Base-by-base conservation (phyloP, 2,329 filamentous ascomycete species). In the Hypocreales sp. region DNA sequence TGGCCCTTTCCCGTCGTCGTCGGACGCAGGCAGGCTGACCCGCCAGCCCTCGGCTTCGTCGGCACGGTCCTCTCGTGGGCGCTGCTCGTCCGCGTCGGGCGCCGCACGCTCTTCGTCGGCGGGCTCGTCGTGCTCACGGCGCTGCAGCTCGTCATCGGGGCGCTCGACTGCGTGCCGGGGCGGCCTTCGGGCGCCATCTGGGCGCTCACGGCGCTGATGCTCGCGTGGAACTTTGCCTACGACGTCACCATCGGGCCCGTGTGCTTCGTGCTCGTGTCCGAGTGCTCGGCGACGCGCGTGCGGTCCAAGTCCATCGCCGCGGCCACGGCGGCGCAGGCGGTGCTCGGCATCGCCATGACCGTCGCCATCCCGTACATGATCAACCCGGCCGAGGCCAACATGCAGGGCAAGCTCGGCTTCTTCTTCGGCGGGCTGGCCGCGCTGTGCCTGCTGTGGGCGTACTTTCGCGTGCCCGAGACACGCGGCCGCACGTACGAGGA, bases 101-200 rank as follows among this genome's bases (percentile, higher is more conserved):
- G 60, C 3, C 47, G 59, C 11, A 47, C 45, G 0, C 44, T 63
- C 15, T 62, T 54, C 31, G 36, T 58, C 4, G 29, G 27, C 8
- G 58, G 60, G 1, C 44, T 60, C 22, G 38, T 38, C 0, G 31
- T 67, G 1, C 63, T 62, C 8, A 39, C 45, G 1, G 18, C 48
- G 5, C 47, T 58, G 2, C 47, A 63, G n/a, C 42, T 54, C 25
- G 35, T 52, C 18, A 56, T 64, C 11, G 59, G 49, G 3, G 42
- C 56, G 15, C 30, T 42, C 45, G 22, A 48, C 43, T 28, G 46
- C 70, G 76, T 2, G 66, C 72, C 0, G 51, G 61, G 0, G 38
- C 53, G 2, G 58, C 51, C 28, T 5, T 42, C 35, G 6, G 36
- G 37, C 15, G 37, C 44, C 8, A 42, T 56, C 4, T 58, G 53